Base-by-base conservation (phyloP, 2,329 filamentous ascomycete genomes). In the Beauveria brongniartii region DNA sequence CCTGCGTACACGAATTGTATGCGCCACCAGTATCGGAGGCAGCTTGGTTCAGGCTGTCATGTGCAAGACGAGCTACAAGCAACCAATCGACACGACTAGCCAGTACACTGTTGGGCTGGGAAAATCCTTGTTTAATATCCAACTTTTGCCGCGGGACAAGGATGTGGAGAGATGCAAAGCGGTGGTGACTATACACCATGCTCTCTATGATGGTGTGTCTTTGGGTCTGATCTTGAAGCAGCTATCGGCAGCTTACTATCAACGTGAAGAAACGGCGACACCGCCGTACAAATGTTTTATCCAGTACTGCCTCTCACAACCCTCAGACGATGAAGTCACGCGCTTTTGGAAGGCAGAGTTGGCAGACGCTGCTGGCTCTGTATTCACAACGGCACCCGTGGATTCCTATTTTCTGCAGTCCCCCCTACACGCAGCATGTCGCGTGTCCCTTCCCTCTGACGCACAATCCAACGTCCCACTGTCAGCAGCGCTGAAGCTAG, bases 381-480 rank as follows among this genome's bases (percentile, higher is more conserved):
- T 62, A 75, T 60, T 70, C 78, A 54, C 69, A 68, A 3, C 69
- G 71, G 18, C 71, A 71, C 54, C 72, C 71, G 18, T 62, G 59
- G n/a, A 65, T 65, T 44, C 65, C 67, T 7, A 74, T 75, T 37
- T 51, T 28, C 3, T 47, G 37, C 55, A 52, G 8, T 59, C 55
- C 22, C 26, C 30, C 8, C 7, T 1, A 14, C 6, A 46, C 16
- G 26, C 40, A 34, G 53, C 16, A 22, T 46, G n/a, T 30, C 10
- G 18, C 3, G 24, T n/a, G 0, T 24, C 55, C 10, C 20, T 59
- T 9, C 1, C 34, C 4, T 37, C 46, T 9, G 16, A 67, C 3
- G 75, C 74, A 12, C 69, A 76, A 30, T 65, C 77, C 1, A 67
- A 71, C 14, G 73, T 77, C 44, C 67, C 68, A 0, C 67, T 77